Evolutionary conservation across 345 rosid genomes (phyloP).

Genomic region (Sonneratia alba): DNA sequence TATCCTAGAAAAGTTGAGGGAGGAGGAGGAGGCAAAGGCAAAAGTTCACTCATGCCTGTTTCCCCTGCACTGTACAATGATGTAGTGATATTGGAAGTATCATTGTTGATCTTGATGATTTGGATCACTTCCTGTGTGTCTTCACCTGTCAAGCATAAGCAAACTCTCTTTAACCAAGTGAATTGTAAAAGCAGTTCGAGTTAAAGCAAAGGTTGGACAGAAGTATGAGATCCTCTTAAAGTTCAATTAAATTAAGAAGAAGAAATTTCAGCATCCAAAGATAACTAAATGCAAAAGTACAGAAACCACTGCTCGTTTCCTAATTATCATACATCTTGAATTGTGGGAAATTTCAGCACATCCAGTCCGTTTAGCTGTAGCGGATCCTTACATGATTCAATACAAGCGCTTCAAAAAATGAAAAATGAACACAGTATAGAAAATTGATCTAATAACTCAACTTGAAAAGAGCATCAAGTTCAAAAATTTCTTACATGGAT

Average conservation of each 20-base stretch:
- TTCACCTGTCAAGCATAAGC: conserved; percentile 40
- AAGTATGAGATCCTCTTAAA: neutral
- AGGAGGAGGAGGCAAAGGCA: conserved; percentile 37
- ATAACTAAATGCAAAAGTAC: neutral
- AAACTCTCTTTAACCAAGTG: neutral
- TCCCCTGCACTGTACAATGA: conserved; percentile 6
- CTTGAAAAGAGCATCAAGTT: neutral
- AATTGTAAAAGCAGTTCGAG: neutral
- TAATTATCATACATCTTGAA: neutral
- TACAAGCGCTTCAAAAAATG: neutral
- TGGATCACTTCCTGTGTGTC: conserved; percentile 41
- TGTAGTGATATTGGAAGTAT: conserved; percentile 19
- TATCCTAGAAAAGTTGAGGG: conserved; percentile 71
- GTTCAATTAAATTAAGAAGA: neutral
- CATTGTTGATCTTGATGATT: conserved; percentile 30
- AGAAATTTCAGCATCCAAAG: neutral
- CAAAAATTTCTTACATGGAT: neutral
- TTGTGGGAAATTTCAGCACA: neutral
- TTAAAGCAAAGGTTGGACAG: neutral
- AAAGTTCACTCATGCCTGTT: neutral
- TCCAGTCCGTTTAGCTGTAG: neutral
- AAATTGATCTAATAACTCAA: neutral
- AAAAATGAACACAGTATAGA: neutral
- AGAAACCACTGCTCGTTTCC: neutral
- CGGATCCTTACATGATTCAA: neutral